Conservation (phyloP, 257 asterid species). For the Prunella vulgaris region DNA sequence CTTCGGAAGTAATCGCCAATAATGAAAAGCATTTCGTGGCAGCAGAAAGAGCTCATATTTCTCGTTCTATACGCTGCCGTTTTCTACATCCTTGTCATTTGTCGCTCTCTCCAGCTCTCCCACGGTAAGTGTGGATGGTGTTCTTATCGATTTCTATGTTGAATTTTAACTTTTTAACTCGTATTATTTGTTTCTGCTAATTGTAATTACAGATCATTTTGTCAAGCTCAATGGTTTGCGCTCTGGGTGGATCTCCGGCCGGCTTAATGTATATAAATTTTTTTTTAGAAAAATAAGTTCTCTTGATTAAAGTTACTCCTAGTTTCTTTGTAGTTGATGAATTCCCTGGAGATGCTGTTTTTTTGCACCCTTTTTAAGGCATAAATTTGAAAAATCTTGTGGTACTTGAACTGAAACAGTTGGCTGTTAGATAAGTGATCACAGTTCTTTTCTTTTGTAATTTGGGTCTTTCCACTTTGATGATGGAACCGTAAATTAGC, state of each 20-base stretch:
- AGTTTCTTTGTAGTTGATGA: not conserved
- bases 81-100: slow-evolving; percentile 60
- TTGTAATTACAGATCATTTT: slow-evolving; percentile 52
- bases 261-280: slow-evolving; percentile 49
- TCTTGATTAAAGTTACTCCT: not conserved
- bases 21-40: slow-evolving; percentile 51
- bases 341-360: not conserved
- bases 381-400: not conserved
- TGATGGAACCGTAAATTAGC: not conserved
- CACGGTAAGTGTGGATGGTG: slow-evolving; percentile 34
- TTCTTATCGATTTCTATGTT: not conserved
- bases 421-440: not conserved
- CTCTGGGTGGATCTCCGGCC: slow-evolving; percentile 60
- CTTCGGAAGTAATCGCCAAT: too few species aligned
- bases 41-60: slow-evolving; percentile 58
- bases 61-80: slow-evolving; percentile 54
- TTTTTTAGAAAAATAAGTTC: not conserved
- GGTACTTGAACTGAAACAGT: not conserved
- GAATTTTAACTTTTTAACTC: not conserved
- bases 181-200: slow-evolving; percentile 5
- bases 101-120: slow-evolving; percentile 84
- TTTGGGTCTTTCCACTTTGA: slow-evolving; percentile 4
- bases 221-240: slow-evolving; percentile 69
- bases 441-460: not conserved
- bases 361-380: not conserved